Evolutionary conservation across 2,329 filamentous ascomycete species (phyloP).

Genomic region (Colletotrichum caudatum): DNA sequence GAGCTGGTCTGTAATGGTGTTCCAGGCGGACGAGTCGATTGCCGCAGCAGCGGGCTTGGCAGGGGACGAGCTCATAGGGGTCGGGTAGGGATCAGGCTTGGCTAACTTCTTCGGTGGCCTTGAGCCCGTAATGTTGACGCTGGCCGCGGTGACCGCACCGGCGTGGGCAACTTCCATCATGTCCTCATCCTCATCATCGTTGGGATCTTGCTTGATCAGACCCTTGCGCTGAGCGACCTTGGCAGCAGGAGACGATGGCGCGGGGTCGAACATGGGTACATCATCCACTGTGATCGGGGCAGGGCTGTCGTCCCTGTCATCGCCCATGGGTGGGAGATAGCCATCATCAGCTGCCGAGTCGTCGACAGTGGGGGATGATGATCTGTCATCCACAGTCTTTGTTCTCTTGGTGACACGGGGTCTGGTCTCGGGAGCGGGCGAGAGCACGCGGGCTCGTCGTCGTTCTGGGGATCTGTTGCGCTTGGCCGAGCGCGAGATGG

Average conservation of each 20-base stretch:
- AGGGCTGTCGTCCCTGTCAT: slow-evolving; percentile 69
- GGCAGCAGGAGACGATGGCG: slow-evolving; percentile 87
- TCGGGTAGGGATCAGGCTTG: slow-evolving; percentile 75
- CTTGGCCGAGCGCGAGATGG: slow-evolving; percentile 68
- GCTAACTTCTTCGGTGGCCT: slow-evolving; percentile 81
- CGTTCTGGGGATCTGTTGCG: slow-evolving; percentile 79
- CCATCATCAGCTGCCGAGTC: slow-evolving; percentile 66
- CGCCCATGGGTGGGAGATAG: slow-evolving; percentile 60
- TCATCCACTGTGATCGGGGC: slow-evolving; percentile 51
- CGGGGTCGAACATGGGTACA: slow-evolving; percentile 85
- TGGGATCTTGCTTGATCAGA: slow-evolving; percentile 61
- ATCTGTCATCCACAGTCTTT: slow-evolving; percentile 64
- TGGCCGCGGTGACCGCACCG: slow-evolving; percentile 74
- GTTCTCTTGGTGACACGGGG: slow-evolving; percentile 68
- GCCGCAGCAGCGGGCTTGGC: slow-evolving; percentile 67
- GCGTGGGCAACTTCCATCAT: slow-evolving; percentile 89
- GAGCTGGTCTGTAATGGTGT: slow-evolving; percentile 84
- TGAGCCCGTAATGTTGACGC: slow-evolving; percentile 87
- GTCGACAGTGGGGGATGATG: slow-evolving; percentile 62
- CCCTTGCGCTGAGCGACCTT: slow-evolving; percentile 81
- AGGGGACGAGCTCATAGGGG: slow-evolving; percentile 83
- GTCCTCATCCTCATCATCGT: slow-evolving; percentile 80
- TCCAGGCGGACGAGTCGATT: slow-evolving; percentile 89
- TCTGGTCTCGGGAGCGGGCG: slow-evolving; percentile 73
- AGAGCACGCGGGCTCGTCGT: slow-evolving; percentile 83